Conservation (phyloP, 345 rosid species). For the Moricandia arvensis region DNA sequence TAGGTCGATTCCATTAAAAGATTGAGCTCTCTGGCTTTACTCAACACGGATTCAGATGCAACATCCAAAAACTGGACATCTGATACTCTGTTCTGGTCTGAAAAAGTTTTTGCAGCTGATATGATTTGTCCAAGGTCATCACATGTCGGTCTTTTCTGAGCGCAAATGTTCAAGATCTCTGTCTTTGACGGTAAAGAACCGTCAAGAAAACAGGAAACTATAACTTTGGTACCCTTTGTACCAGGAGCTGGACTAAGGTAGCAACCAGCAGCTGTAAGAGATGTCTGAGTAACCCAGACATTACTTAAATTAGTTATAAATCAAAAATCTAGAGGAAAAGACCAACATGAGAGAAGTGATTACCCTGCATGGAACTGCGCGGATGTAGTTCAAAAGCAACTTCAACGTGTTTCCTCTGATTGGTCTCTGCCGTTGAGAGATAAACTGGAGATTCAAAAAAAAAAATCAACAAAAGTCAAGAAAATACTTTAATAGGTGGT, state of each 20-base stretch:
- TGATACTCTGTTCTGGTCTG: constrained; percentile 38
- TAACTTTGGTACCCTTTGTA: constrained; percentile 71
- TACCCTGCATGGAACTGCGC: constrained; percentile 80
- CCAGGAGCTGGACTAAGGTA: constrained; percentile 87
- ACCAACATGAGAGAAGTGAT: constrained; percentile 16
- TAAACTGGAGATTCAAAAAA: constrained; percentile 51
- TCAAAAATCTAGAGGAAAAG: background rate
- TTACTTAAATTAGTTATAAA: background rate
- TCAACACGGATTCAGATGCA: constrained; percentile 52
- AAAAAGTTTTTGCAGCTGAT: constrained; percentile 42
- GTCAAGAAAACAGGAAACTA: constrained; percentile 73
- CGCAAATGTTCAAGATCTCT: constrained; percentile 38
- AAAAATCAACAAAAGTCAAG: constrained; percentile 22
- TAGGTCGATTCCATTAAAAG: constrained; percentile 67
- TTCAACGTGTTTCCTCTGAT: constrained; percentile 74
- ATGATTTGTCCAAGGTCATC: constrained; percentile 47
- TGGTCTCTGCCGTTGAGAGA: constrained; percentile 86
- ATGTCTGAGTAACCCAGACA: constrained; percentile 51
- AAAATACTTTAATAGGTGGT: constrained; percentile 6
- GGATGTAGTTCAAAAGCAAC: constrained; percentile 63
- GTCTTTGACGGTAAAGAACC: constrained; percentile 57
- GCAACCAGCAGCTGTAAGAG: constrained; percentile 92
- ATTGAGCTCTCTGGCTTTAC: constrained; percentile 63
- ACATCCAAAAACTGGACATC: constrained; percentile 49
- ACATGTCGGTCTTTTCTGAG: constrained; percentile 24